phyloP scores from a whole-genome alignment of 2,329 filamentous ascomycete species.

The Davidsoniella australis region DNA sequence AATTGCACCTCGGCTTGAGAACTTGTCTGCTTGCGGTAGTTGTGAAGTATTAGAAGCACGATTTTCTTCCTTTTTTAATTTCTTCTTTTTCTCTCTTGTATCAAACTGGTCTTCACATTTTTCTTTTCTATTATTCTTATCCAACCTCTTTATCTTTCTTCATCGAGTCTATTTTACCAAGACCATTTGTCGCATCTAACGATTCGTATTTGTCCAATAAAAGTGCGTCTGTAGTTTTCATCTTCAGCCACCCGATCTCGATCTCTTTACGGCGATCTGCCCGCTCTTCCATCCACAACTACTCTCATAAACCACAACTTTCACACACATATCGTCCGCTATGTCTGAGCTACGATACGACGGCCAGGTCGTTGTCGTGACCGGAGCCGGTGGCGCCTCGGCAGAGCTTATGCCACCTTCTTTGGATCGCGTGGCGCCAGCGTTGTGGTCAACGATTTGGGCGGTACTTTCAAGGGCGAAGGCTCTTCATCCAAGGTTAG shows the following conservation, averaged over 20 bases:
- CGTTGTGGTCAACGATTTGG: constrained; percentile 93
- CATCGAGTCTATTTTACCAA: no score
- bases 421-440: constrained; percentile 84
- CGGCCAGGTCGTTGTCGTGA: constrained; percentile 69
- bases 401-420: constrained; percentile 72
- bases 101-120: background rate
- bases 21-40: background rate
- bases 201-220: no score
- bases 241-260: no score
- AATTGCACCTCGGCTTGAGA: background rate
- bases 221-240: no score
- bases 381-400: constrained; percentile 62
- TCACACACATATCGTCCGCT: constrained; percentile 17
- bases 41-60: background rate
- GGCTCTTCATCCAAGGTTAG: constrained; percentile 69
- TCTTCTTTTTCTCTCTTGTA: background rate
- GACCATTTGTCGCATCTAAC: no score
- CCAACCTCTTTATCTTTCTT: background rate
- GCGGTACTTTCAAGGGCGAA: constrained; percentile 84
- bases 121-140: background rate
- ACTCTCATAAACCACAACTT: background rate
- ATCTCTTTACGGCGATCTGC: no score
- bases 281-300: no score
- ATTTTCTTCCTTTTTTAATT: background rate
- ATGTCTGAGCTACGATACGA: constrained; percentile 65